Percentiles rank a stretch among this genome's conserved stretches.
Conservation (phyloP, 2,329 filamentous ascomycete species). For the Neodidymelliopsis sp. region DNA sequence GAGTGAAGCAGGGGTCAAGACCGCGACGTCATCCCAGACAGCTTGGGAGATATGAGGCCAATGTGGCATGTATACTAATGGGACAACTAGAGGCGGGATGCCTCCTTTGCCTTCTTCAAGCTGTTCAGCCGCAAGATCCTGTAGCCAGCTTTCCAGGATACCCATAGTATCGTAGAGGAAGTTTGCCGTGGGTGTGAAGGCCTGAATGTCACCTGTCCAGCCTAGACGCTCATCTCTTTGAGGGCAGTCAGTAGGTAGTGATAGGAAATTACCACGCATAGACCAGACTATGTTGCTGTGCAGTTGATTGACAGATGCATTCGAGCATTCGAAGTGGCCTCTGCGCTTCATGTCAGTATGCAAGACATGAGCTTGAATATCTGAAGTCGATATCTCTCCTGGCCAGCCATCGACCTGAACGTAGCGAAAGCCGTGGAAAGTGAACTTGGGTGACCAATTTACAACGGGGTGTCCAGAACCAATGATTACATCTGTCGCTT, state of each 20-base stretch:
- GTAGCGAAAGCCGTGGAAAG: constrained; percentile 8
- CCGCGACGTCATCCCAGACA: constrained; percentile 3
- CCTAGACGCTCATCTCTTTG: constrained; percentile 63
- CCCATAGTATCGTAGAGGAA: constrained; percentile 1
- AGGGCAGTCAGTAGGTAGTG: constrained; percentile 54
- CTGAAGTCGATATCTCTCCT: background rate
- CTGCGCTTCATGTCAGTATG: constrained; percentile 3
- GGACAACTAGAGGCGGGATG: constrained; percentile 1
- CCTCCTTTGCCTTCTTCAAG: background rate
- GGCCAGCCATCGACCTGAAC: constrained; percentile 6
- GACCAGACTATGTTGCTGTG: constrained; percentile 63
- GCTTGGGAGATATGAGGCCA: background rate
- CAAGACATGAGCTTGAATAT: background rate
- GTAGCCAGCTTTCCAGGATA: constrained; percentile 1
- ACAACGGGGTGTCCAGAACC: background rate
- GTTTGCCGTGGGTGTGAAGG: constrained; percentile 59
- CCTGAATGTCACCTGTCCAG: constrained; percentile 61
- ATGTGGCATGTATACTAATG: background rate
- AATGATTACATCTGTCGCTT: constrained; percentile 1
- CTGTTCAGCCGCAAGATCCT: background rate
- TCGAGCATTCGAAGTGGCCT: constrained; percentile 2
- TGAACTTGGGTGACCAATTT: constrained; percentile 3
- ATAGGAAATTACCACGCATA: constrained; percentile 64
- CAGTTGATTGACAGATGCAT: constrained; percentile 53
- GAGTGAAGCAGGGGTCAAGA: background rate